A percentile compares a stretch with the other conserved stretches of the same genome.
These are phyloP conservation scores for Calvatia gigantea DNA, from an alignment of 768 basidiomycete genomes.

Conservation along the genomic window DNA sequence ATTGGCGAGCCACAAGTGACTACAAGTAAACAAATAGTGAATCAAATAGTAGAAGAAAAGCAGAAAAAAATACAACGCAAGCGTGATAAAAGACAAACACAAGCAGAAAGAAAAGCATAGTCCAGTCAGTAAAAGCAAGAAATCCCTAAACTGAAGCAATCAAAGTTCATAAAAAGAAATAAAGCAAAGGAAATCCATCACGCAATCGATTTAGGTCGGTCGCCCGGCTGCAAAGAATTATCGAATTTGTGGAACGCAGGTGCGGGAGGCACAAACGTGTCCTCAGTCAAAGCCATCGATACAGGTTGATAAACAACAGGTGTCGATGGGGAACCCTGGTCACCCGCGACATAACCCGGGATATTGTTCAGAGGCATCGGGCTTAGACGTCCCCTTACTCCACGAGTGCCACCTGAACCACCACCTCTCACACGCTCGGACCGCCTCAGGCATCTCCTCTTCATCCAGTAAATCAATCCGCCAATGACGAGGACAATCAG, in stretches of 20 bases:
- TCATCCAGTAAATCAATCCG: constrained; percentile 53
- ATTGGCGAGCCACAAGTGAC: not conserved
- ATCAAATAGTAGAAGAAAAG: not conserved
- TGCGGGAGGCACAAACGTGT: constrained; percentile 56
- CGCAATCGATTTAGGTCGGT: constrained; percentile 43
- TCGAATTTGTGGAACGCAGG: constrained; percentile 51
- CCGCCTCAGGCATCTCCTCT: constrained; percentile 34
- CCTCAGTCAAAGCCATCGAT: constrained; percentile 61
- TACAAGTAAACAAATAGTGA: not conserved
- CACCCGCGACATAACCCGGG: constrained; percentile 34
- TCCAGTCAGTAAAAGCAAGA: not conserved
- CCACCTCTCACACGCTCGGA: constrained; percentile 5
- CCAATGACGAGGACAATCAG: constrained; percentile 53
- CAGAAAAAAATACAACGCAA: constrained; percentile 3
- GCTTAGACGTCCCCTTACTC: constrained; percentile 37
- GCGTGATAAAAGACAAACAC: constrained; percentile 3
- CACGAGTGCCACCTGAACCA: not conserved
- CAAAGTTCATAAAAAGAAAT: not conserved
- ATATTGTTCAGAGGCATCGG: constrained; percentile 37
- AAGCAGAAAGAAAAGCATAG: not conserved
- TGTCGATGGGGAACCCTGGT: constrained; percentile 14
- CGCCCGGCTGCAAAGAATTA: constrained; percentile 25
- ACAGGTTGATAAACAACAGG: constrained; percentile 69
- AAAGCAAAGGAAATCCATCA: constrained; percentile 15
- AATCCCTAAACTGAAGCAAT: not conserved